A percentile compares a stretch with the other conserved stretches of the same genome.
phyloP scores from a whole-genome alignment of 495 filamentous ascomycete species.

The Podospora australis region DNA sequence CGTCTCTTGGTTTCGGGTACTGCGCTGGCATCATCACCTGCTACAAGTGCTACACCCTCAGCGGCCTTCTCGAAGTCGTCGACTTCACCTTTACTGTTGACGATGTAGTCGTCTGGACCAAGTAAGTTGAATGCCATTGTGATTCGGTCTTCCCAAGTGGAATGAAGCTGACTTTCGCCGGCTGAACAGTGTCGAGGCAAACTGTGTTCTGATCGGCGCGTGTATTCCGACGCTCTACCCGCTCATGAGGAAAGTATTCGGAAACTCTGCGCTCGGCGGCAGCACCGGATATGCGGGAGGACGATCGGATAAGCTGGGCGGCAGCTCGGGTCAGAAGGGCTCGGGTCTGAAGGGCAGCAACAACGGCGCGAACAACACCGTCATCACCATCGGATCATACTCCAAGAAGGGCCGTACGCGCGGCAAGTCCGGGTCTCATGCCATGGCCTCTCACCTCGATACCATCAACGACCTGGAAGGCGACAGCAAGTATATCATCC shows the following conservation, averaged over 20 bases:
- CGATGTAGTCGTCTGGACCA: constrained; percentile 22
- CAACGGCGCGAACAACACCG: constrained; percentile 2
- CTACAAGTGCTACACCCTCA: constrained; percentile 21
- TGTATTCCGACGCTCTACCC: constrained; percentile 22
- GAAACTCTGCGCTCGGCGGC: constrained; percentile 10
- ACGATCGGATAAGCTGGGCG: not conserved
- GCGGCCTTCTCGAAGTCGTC: constrained; percentile 1
- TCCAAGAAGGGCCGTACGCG: constrained; percentile 12
- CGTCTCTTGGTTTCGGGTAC: constrained; percentile 21
- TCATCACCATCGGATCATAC: constrained; percentile 20
- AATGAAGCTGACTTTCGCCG: too few relatives aligned
- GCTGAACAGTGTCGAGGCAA: constrained; percentile 16
- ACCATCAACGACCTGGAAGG: constrained; percentile 8
- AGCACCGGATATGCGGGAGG: too few relatives aligned
- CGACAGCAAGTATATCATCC: constrained; percentile 17
- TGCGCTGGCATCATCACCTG: constrained; percentile 15
- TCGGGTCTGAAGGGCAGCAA: not conserved
- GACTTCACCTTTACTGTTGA: constrained; percentile 23
- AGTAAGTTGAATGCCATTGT: constrained; percentile 6
- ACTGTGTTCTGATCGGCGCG: constrained; percentile 19
- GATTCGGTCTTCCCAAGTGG: not conserved
- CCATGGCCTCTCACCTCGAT: constrained; percentile 9
- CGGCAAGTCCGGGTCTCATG: not conserved
- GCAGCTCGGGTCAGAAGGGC: not conserved
- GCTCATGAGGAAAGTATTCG: constrained; percentile 18